phyloP scores from a whole-genome alignment of 1,284 basidiomycete genomes.

The Vanrija pseudolonga region DNA sequence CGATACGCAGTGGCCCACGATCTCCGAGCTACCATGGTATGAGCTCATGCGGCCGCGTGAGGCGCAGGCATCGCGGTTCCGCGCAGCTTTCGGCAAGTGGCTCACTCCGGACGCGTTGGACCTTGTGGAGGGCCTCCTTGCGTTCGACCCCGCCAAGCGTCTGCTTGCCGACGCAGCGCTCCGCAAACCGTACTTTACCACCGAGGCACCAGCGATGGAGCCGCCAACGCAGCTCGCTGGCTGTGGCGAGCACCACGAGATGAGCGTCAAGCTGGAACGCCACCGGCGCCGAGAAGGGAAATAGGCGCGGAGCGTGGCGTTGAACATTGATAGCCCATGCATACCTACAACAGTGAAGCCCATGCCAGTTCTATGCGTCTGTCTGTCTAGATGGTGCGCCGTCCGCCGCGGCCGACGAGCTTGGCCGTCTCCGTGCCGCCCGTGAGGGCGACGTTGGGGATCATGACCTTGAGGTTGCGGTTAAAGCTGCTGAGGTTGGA shows the following conservation, averaged over 20 bases:
- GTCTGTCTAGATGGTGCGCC: neutral
- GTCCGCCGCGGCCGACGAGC: constrained; percentile 28
- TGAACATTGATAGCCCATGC: neutral
- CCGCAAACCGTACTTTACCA: constrained; percentile 72
- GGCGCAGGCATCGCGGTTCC: constrained; percentile 65
- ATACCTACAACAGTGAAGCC: neutral
- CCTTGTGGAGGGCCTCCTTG: constrained; percentile 73
- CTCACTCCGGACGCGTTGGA: constrained; percentile 77
- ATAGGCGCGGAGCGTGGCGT: too few relatives aligned
- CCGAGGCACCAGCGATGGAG: constrained; percentile 69
- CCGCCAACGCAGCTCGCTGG: constrained; percentile 63
- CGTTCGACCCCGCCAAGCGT: constrained; percentile 78
- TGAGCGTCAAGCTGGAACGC: constrained; percentile 40
- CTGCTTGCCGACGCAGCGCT: constrained; percentile 77
- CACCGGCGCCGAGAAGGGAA: constrained; percentile 9
- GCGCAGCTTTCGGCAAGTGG: constrained; percentile 78
- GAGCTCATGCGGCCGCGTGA: constrained; percentile 89
- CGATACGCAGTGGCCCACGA: constrained; percentile 73
- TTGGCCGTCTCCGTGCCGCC: constrained; percentile 28
- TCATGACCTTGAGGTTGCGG: constrained; percentile 34
- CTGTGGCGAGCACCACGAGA: constrained; percentile 48
- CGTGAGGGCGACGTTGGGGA: constrained; percentile 32
- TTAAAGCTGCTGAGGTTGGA: constrained; percentile 22
- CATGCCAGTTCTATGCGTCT: neutral
- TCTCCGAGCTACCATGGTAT: constrained; percentile 89